These are phyloP conservation scores for Rhytidiadelphus loreus DNA, from an alignment of 225 moss, liverwort and hornwort genomes.

Conservation along the genomic window DNA sequence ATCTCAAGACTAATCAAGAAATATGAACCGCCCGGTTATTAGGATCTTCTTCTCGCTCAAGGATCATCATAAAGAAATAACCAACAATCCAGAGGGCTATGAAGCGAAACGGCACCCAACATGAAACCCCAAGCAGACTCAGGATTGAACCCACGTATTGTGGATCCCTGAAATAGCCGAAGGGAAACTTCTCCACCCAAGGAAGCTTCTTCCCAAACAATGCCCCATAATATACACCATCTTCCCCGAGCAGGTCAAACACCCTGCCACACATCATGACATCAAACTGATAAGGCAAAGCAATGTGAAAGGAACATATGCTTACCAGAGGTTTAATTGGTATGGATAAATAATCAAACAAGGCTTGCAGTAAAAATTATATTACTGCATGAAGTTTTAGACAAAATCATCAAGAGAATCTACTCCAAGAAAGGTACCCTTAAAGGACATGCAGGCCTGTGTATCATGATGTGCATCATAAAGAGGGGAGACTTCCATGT, in stretches of 20 bases:
- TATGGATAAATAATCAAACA: neutral
- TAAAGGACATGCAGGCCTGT: neutral
- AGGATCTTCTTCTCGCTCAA: constrained; percentile 66
- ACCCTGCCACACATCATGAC: constrained; percentile 37
- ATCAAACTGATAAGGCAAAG: neutral
- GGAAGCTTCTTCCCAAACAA: constrained; percentile 74
- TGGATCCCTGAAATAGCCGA: constrained; percentile 79
- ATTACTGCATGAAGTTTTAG: neutral
- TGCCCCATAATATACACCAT: constrained; percentile 77
- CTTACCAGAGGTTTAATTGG: neutral
- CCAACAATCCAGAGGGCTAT: constrained; percentile 52
- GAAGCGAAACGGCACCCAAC: constrained; percentile 71
- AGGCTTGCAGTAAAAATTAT: no score
- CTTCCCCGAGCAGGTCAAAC: constrained; percentile 59
- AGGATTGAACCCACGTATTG: constrained; percentile 80
- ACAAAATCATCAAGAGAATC: neutral
- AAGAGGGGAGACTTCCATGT: neutral
- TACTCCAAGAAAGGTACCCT: neutral
- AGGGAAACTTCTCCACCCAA: constrained; percentile 81
- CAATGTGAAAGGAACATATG: neutral
- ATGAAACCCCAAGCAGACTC: constrained; percentile 58
- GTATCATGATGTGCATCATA: neutral
- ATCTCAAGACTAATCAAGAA: constrained; percentile 8
- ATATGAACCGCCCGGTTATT: constrained; percentile 32
- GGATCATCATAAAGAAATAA: constrained; percentile 62